Evolutionary conservation across 352 stramenopile species (phyloP).

Genomic region (Phytophthora citricola): DNA sequence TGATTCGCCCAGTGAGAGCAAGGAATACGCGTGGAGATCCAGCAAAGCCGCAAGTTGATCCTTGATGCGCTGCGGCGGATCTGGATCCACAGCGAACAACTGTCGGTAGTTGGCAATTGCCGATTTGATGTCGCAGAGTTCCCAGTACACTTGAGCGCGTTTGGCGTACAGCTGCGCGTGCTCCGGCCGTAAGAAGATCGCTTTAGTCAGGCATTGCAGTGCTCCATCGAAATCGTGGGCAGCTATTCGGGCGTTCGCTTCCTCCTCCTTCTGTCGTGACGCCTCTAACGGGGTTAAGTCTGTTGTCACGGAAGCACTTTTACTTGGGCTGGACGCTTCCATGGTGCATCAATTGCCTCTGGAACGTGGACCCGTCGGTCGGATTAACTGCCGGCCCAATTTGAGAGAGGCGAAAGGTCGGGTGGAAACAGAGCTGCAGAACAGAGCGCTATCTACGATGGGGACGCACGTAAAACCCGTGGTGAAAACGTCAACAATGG

Average conservation of each 20-base stretch:
- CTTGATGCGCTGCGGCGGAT: constrained; percentile 72
- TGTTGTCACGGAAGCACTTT: constrained; percentile 17
- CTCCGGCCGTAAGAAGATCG: constrained; percentile 74
- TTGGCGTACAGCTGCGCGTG: constrained; percentile 63
- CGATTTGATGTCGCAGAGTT: constrained; percentile 81
- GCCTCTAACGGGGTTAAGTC: constrained; percentile 62
- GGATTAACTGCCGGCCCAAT: constrained; percentile 19
- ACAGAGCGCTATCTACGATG: constrained; percentile 36
- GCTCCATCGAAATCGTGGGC: constrained; percentile 51
- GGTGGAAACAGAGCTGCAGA: constrained; percentile 5
- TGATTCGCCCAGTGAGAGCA: constrained; percentile 63
- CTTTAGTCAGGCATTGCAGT: constrained; percentile 71
- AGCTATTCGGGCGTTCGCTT: constrained; percentile 49
- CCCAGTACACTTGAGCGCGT: constrained; percentile 72
- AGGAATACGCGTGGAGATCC: constrained; percentile 72
- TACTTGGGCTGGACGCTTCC: constrained; percentile 16
- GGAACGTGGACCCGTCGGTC: background rate
- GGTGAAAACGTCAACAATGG: constrained; percentile 90
- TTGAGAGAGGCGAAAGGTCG: constrained; percentile 25
- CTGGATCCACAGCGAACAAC: constrained; percentile 62
- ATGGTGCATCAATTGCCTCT: constrained; percentile 9
- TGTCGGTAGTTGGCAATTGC: constrained; percentile 85
- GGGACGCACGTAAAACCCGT: constrained; percentile 79
- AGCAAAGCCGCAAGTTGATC: constrained; percentile 79
- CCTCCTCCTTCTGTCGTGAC: constrained; percentile 50